Conservation (phyloP, 2,329 filamentous ascomycete genomes). For the Cytospora mali region DNA sequence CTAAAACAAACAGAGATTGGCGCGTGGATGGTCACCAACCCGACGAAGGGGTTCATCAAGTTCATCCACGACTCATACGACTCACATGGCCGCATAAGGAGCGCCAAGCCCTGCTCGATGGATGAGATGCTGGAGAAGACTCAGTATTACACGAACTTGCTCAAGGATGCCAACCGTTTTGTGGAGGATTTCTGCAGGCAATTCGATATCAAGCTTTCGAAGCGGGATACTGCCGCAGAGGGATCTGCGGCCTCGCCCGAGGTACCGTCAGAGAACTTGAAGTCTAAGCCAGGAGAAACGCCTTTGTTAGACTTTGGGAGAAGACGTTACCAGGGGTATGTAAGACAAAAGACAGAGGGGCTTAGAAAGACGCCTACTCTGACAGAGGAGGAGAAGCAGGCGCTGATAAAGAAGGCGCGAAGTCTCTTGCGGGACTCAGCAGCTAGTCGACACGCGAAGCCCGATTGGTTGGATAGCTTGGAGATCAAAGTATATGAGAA, state of each 20-base stretch:
- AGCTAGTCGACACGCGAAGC: not conserved
- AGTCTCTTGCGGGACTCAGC: not conserved
- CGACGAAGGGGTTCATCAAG: not conserved
- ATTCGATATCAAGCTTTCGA: not conserved
- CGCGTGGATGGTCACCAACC: not conserved
- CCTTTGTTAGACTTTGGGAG: too few species aligned
- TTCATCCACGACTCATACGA: not conserved
- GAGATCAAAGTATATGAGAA: not conserved
- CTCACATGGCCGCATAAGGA: not conserved
- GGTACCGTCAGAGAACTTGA: not conserved
- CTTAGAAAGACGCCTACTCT: not conserved
- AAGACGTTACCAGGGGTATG: not conserved
- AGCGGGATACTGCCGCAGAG: not conserved
- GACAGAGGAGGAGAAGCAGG: not conserved
- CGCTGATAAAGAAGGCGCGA: not conserved
- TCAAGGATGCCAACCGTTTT: not conserved
- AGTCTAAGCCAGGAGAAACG: too few species aligned
- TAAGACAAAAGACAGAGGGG: not conserved
- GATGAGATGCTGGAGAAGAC: not conserved
- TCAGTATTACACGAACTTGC: not conserved
- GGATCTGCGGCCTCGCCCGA: not conserved
- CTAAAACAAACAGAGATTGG: not conserved
- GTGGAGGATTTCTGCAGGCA: not conserved
- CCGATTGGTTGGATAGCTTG: not conserved
- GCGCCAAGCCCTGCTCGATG: not conserved